Conservation (phyloP, 164 flowering plant genomes). For the Akebia trifoliata region DNA sequence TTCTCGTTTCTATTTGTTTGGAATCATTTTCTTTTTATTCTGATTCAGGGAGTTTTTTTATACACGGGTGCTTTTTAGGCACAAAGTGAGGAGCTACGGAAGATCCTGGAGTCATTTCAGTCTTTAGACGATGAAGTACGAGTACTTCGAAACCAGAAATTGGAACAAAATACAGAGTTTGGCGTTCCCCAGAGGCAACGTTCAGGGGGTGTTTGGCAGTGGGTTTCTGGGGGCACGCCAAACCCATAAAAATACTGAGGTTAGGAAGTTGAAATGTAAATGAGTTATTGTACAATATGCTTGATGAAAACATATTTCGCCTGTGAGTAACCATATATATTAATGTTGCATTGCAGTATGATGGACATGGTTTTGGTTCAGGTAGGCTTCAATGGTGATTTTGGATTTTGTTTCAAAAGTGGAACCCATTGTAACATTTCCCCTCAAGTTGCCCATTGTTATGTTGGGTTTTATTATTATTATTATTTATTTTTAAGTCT, state of each 20-base stretch:
- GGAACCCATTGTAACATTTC: background rate
- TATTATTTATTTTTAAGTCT: background rate
- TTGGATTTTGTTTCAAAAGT: background rate
- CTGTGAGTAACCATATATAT: background rate
- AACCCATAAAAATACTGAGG: constrained; percentile 9
- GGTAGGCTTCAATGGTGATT: background rate
- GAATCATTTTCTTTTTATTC: background rate
- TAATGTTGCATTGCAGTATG: background rate
- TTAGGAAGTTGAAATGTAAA: background rate
- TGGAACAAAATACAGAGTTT: constrained; percentile 54
- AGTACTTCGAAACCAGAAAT: constrained; percentile 53
- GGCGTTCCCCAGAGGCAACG: constrained; percentile 39
- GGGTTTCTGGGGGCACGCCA: constrained; percentile 56
- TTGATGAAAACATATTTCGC: background rate
- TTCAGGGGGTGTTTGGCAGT: constrained; percentile 80
- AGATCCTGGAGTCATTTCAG: constrained; percentile 52
- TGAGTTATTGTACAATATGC: background rate
- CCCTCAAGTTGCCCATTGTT: background rate
- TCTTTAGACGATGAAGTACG: constrained; percentile 71
- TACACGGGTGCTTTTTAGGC: constrained; percentile 39
- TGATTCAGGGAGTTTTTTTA: too few species aligned
- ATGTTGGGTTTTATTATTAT: too few species aligned
- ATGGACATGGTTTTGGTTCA: constrained; percentile 8
- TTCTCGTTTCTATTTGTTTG: constrained; percentile 5
- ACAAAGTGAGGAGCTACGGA: constrained; percentile 68